phyloP scores from a whole-genome alignment of 2,329 filamentous ascomycete species.

The Cladosporium sp. region DNA sequence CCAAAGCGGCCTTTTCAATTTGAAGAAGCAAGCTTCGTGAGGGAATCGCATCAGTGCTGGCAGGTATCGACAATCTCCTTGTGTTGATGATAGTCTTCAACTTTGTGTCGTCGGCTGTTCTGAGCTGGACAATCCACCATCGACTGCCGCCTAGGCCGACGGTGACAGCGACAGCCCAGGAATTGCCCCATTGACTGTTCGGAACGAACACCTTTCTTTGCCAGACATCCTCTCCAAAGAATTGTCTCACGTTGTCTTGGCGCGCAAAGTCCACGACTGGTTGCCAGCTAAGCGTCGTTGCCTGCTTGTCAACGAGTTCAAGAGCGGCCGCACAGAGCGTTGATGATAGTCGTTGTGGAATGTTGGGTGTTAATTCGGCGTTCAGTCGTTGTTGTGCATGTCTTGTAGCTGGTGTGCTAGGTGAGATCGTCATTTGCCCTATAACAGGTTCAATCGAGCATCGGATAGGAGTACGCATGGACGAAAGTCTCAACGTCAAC shows the following conservation, averaged over 20 bases:
- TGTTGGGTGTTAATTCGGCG: constrained; percentile 60
- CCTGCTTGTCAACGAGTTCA: constrained; percentile 62
- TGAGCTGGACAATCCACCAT: constrained; percentile 76
- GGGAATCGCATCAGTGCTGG: not conserved
- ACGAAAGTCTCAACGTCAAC: constrained; percentile 70
- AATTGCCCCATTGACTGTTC: constrained; percentile 68
- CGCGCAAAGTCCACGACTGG: constrained; percentile 49
- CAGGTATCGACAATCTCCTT: constrained; percentile 21
- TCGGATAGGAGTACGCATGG: constrained; percentile 56
- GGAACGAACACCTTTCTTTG: constrained; percentile 67
- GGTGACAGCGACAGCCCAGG: constrained; percentile 73
- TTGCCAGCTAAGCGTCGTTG: constrained; percentile 67
- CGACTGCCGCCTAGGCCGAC: constrained; percentile 72
- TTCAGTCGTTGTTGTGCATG: constrained; percentile 68
- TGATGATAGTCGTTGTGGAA: constrained; percentile 59
- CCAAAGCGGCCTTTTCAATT: constrained; percentile 44
- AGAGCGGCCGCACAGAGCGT: constrained; percentile 64
- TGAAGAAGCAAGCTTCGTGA: constrained; percentile 28
- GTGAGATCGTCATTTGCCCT: constrained; percentile 72
- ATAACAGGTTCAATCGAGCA: constrained; percentile 76
- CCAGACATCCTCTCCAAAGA: constrained; percentile 65
- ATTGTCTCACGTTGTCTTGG: constrained; percentile 58
- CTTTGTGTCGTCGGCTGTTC: constrained; percentile 36
- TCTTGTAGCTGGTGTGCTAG: constrained; percentile 46
- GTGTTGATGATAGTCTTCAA: constrained; percentile 28